phyloP scores from a whole-genome alignment of 192 early-diverging fungal species.

The Lunasporangiospora selenospora region DNA sequence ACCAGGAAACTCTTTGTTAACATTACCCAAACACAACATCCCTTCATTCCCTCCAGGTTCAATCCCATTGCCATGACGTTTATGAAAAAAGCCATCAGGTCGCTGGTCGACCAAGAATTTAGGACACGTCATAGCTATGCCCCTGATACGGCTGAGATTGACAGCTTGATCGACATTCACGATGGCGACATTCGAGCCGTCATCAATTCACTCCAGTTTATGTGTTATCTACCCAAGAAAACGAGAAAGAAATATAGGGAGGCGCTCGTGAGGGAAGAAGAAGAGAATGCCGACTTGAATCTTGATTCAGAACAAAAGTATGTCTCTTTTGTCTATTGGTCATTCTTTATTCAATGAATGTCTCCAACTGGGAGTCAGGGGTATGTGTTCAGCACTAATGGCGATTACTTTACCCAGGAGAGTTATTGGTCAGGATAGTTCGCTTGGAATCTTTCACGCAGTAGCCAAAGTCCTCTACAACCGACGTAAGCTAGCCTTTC shows the following conservation, averaged over 20 bases:
- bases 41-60: constrained; percentile 48
- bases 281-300: constrained; percentile 1
- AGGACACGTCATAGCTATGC: not conserved
- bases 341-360: not conserved
- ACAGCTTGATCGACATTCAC: constrained; percentile 52
- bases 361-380: not conserved
- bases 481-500: constrained; percentile 55
- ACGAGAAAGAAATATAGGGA: constrained; percentile 13
- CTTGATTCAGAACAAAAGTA: constrained; percentile 19
- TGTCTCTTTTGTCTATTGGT: not conserved
- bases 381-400: not conserved
- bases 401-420: not conserved
- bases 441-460: constrained; percentile 66
- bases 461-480: constrained; percentile 68
- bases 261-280: constrained; percentile 8
- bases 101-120: constrained; percentile 48
- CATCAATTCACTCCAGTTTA: constrained; percentile 63
- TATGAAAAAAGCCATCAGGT: constrained; percentile 61
- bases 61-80: constrained; percentile 70
- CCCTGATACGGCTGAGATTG: constrained; percentile 30
- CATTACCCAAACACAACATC: no score
- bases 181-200: constrained; percentile 65
- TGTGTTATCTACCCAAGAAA: constrained; percentile 19
- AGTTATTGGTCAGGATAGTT: constrained; percentile 36
- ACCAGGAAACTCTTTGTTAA: no score